phyloP scores from a whole-genome alignment of 169 alveolate genomes.

The Cryptosporidium sp. region DNA sequence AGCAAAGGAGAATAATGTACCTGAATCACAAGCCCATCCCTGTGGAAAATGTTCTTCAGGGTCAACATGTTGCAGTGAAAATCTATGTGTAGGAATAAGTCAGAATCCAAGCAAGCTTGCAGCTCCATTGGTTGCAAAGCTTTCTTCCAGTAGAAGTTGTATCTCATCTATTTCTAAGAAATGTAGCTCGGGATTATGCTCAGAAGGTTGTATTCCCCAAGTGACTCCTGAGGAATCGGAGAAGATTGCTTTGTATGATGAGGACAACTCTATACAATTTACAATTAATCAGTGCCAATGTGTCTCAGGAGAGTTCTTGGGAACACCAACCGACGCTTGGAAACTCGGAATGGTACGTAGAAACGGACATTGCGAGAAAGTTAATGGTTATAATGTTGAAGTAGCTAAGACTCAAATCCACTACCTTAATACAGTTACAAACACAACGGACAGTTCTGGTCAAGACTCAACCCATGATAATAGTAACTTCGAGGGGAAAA shows the following conservation, averaged over 20 bases:
- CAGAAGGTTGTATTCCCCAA: conserved; percentile 49
- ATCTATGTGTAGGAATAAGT: conserved; percentile 59
- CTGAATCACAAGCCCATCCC: conserved; percentile 67
- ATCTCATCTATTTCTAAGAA: conserved; percentile 32
- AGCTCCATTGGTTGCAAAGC: conserved; percentile 50
- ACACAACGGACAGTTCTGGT: not conserved
- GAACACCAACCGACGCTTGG: conserved; percentile 61
- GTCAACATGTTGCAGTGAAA: conserved; percentile 66
- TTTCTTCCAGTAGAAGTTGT: conserved; percentile 35
- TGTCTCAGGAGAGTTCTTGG: conserved; percentile 29
- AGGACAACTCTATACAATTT: conserved; percentile 55
- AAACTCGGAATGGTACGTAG: conserved; percentile 54
- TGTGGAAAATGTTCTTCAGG: conserved; percentile 73
- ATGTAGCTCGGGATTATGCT: conserved; percentile 54
- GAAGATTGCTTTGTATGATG: conserved; percentile 33
- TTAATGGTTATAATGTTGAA: conserved; percentile 45
- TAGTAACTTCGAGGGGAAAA: not conserved
- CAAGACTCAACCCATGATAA: not conserved
- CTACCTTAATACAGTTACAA: conserved; percentile 42
- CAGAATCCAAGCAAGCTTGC: conserved; percentile 66
- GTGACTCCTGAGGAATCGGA: conserved; percentile 47
- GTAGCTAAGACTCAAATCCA: conserved; percentile 23
- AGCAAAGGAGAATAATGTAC: not conserved
- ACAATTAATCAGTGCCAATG: conserved; percentile 65
- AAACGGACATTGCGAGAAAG: conserved; percentile 69